phyloP scores from a whole-genome alignment of 805 yeast species.

The Ogataea haglerorum region DNA sequence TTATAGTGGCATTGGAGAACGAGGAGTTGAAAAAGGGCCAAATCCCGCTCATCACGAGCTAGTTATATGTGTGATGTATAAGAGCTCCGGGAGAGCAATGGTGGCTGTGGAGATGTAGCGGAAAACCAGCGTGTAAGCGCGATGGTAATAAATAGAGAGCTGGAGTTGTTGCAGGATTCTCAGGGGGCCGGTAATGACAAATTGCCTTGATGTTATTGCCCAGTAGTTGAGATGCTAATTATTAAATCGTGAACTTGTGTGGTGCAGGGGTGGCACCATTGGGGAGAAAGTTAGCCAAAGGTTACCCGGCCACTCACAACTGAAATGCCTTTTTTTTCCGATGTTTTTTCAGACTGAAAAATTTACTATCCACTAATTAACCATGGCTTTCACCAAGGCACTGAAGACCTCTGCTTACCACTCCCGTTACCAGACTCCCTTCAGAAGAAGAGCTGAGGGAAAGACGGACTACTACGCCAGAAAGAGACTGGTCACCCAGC shows the following conservation, averaged over 20 bases:
- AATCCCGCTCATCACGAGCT: constrained; percentile 33
- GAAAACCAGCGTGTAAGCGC: not conserved
- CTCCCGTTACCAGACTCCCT: constrained; percentile 99
- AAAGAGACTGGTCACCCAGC: constrained; percentile 99
- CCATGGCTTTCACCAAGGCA: constrained; percentile 74
- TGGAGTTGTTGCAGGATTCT: not conserved
- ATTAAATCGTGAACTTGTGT: not conserved
- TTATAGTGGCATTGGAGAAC: constrained; percentile 36
- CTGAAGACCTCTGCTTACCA: constrained; percentile 89
- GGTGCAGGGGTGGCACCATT: constrained; percentile 4
- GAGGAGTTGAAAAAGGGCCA: constrained; percentile 40
- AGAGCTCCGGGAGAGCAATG: not conserved
- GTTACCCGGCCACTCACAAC: constrained; percentile 17
- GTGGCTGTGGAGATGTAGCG: not conserved
- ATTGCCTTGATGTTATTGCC: constrained; percentile 1
- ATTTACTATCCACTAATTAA: constrained; percentile 19
- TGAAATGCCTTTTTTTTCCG: constrained; percentile 2
- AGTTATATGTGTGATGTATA: not conserved
- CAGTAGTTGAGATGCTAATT: not conserved
- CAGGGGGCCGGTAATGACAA: not conserved
- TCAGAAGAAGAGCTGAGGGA: constrained; percentile 99
- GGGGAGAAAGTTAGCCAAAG: not conserved
- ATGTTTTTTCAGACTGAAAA: constrained; percentile 8
- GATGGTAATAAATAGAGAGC: not conserved
- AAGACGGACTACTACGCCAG: constrained; percentile 99